Evolutionary conservation across 1,284 basidiomycete genomes (phyloP).

Genomic region (Ganoderma multipileum): DNA sequence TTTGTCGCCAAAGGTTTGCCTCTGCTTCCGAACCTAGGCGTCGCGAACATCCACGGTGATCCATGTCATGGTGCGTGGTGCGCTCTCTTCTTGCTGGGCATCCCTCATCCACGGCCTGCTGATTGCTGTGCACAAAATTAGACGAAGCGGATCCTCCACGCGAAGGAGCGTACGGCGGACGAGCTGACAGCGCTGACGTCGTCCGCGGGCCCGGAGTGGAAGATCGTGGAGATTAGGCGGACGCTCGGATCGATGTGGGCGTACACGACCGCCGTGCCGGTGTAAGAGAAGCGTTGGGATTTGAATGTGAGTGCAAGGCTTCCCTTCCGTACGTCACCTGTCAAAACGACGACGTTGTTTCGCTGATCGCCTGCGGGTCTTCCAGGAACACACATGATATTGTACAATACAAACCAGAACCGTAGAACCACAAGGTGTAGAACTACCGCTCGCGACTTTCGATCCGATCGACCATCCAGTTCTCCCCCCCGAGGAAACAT

Average conservation of each 20-base stretch:
- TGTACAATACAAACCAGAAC: not conserved
- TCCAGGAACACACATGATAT: not conserved
- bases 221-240: slow-evolving; percentile 60
- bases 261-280: slow-evolving; percentile 23
- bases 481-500: not conserved
- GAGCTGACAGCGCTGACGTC: slow-evolving; percentile 59
- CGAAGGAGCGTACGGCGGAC: slow-evolving; percentile 61
- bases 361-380: not conserved
- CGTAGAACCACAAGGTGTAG: not conserved
- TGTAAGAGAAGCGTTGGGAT: slow-evolving; percentile 5
- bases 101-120: not conserved
- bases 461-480: not conserved
- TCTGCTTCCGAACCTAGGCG: slow-evolving; percentile 67
- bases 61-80: slow-evolving; percentile 58
- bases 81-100: not conserved
- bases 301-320: not conserved
- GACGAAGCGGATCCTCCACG: slow-evolving; percentile 27
- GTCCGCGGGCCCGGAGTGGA: slow-evolving; percentile 73
- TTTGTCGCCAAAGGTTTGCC: slow-evolving; percentile 48
- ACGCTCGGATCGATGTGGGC: slow-evolving; percentile 37
- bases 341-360: too few relatives aligned
- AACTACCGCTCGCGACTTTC: not conserved
- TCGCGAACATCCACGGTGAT: slow-evolving; percentile 63
- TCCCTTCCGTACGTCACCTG: not conserved
- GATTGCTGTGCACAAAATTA: not conserved